Evolutionary conservation across 169 alveolate species (phyloP), one percentile per base, ranked within the genome.

Genomic region (Plasmodium gonderi): DNA sequence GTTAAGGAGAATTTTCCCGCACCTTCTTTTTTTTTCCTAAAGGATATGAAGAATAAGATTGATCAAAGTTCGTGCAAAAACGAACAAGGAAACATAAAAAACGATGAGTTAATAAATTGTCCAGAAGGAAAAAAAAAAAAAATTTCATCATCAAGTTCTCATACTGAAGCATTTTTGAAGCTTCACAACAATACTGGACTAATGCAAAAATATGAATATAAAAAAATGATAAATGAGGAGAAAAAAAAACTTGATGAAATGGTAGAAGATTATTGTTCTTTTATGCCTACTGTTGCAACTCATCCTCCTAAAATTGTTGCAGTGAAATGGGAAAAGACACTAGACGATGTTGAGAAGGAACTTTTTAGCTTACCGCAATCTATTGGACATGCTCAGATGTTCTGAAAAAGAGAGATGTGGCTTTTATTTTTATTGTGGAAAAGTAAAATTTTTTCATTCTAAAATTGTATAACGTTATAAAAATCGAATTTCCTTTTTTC

Each of bases 351-450:
- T 26, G 75, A 87, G 51, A 54, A 23, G 6, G 90, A 75, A 78
- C 77, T 87, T 26, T 76, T 87, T 36, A 68, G 90, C 40, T 60
- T 87, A 33, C 93, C 93, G 1, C 20, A 23, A 33, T 75, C 87
- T 31, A 60, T 87, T 47, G 64, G 72, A 14, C 5, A 29, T 40
- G 44, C 23, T 0, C 31, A 45, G 44, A 45, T 42, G 9, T 26
- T 49, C 40, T 38, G 29, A 60, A 60, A 60, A 60, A 36, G 72
- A 36, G 38, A 36, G 72, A 36, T 12, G 72, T 0, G 72, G 38
- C 72, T 33, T 20, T 12, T 17, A 14, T 36, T 0, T 60, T 60
- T 4, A 20, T n/a, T n/a, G n/a, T n/a, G n/a, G n/a, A n/a, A n/a
- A n/a, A n/a, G n/a, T n/a, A n/a, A n/a, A n/a, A n/a, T n/a, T n/a